Evolutionary conservation across 176 grass and related monocot species (phyloP), one percentile per base, ranked within the genome.

Genomic region (Bonia amplexicaulis): DNA sequence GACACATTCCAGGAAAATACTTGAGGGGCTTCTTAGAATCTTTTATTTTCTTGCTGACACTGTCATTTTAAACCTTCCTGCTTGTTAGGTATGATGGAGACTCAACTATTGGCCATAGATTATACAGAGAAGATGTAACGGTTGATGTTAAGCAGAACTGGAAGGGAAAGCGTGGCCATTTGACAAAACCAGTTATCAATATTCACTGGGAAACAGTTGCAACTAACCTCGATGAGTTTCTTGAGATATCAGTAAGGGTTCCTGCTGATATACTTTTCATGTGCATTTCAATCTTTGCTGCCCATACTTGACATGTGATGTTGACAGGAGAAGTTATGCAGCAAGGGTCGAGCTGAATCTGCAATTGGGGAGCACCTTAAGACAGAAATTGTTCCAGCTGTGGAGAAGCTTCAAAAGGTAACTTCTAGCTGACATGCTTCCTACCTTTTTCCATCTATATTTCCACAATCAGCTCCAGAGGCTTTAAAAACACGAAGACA

Each of bases 51-150:
- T 47, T 82, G 25, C 37, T 78, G 37, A 78, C 22, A 25, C 37
- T 73, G 35, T 62, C 63, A 42, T 45, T 71, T 73, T 15, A 88
- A 78, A 65, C 51, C 7, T 52, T 88, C 74, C 64, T 84, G 40
- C 69, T 79, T 86, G n/a, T 86, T 72, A 98, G 96, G 96, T 95
- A 95, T 57, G 91, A 93, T 49, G 93, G 96, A 67, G 87, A 95
- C 87, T 91, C 91, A 73, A 83, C 68, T 68, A 80, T 92, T 90
- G 96, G 96, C 57, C 88, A 98, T 80, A 91, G 96, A 63, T 76
- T 98, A 73, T 98, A 92, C 71, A 93, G 66, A 76, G 96, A 98
- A 89, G 69, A 87, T 82, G 73, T 89, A 80, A 89, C 77, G 3
- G 52, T 87, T 79, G 41, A 87, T 75, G 87, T 82, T 72, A 92